Evolutionary conservation across 129 eudicot genomes (phyloP).

Genomic region (Solidago caesia): DNA sequence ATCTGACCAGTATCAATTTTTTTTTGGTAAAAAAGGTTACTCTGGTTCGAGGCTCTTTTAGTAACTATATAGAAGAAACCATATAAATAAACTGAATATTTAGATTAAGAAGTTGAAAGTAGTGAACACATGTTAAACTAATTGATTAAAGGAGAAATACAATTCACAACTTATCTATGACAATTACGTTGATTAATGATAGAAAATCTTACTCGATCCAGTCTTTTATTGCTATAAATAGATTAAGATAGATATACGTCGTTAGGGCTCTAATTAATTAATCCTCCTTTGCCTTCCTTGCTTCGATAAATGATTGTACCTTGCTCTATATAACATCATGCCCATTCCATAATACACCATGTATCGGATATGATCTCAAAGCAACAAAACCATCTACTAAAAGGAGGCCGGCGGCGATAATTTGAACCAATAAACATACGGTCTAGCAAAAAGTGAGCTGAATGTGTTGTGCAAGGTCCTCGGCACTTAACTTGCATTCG

Average conservation of each 20-base stretch:
- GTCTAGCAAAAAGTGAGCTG: constrained; percentile 77
- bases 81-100: background rate
- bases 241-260: background rate
- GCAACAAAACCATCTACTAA: constrained; percentile 17
- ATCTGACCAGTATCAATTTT: no score
- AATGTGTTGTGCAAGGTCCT: constrained; percentile 84
- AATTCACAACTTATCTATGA: background rate
- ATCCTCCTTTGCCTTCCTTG: background rate
- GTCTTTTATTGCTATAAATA: background rate
- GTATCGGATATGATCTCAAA: constrained; percentile 26
- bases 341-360: background rate
- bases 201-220: background rate
- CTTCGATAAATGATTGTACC: background rate
- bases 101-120: background rate
- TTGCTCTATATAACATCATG: constrained; percentile 9
- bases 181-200: background rate
- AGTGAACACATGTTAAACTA: background rate
- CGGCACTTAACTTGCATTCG: constrained; percentile 94
- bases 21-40: no score
- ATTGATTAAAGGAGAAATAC: background rate
- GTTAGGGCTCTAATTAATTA: background rate
- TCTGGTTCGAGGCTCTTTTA: no score
- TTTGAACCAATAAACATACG: background rate
- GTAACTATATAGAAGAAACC: background rate
- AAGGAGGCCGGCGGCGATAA: background rate